Evolutionary conservation across 2,329 filamentous ascomycete species (phyloP).

Genomic region (Microsporum canis): DNA sequence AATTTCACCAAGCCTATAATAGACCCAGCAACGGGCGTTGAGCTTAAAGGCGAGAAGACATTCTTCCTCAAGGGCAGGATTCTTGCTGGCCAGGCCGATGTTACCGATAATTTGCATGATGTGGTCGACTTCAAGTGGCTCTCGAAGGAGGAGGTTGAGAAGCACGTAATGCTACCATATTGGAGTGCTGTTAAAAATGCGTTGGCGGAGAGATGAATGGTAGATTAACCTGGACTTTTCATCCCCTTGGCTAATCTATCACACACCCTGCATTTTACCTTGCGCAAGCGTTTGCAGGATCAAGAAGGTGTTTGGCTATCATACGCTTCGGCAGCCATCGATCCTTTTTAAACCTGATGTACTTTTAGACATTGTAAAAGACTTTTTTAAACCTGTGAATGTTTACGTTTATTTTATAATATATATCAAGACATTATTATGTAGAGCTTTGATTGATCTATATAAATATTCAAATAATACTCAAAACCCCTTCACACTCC

Average conservation of each 20-base stretch:
- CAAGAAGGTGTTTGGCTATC: not conserved
- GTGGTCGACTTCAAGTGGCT: constrained; percentile 85
- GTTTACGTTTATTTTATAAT: not conserved
- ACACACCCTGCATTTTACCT: not conserved
- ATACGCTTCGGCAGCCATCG: not conserved
- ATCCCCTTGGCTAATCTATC: too few relatives aligned
- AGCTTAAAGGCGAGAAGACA: constrained; percentile 60
- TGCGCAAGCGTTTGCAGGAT: not conserved
- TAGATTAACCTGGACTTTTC: not conserved
- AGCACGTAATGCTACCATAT: constrained; percentile 55
- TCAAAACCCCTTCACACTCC: not conserved
- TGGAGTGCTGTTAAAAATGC: constrained; percentile 69
- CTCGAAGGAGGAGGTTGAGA: constrained; percentile 72
- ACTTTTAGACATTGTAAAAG: constrained; percentile 6
- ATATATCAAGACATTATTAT: not conserved
- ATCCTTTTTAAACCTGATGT: not conserved
- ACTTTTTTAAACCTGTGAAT: not conserved
- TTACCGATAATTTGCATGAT: constrained; percentile 52
- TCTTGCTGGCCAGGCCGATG: constrained; percentile 86
- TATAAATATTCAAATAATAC: not conserved
- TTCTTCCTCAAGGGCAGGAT: constrained; percentile 97
- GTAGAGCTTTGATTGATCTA: not conserved
- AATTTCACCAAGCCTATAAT: constrained; percentile 42
- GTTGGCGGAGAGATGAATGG: constrained; percentile 59
- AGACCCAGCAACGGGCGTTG: constrained; percentile 23